Conservation (phyloP, 768 basidiomycete species). For the Hydnomerulius pinastri region DNA sequence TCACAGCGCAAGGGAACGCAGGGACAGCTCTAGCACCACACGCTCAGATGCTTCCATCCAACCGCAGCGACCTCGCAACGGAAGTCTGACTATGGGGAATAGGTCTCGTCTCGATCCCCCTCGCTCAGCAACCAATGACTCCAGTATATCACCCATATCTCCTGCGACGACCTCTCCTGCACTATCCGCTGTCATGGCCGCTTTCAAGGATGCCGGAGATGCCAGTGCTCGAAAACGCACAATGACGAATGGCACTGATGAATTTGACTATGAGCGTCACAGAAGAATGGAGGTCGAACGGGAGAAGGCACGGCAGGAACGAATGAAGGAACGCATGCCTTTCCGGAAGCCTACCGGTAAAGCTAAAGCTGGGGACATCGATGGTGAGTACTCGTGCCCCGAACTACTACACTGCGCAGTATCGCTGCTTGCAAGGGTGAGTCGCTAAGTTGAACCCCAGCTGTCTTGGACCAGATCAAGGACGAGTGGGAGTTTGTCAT, state of each 20-base stretch:
- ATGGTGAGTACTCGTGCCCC: constrained; percentile 72
- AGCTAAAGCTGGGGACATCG: constrained; percentile 77
- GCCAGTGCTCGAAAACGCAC: constrained; percentile 54
- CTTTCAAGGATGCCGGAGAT: constrained; percentile 60
- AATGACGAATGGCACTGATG: constrained; percentile 52
- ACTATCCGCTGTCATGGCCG: constrained; percentile 59
- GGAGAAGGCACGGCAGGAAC: constrained; percentile 66
- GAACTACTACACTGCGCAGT: neutral
- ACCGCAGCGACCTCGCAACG: constrained; percentile 34
- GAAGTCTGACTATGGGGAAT: constrained; percentile 19
- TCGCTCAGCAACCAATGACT: constrained; percentile 17
- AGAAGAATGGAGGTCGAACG: constrained; percentile 61
- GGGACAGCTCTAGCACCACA: constrained; percentile 54
- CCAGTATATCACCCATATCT: constrained; percentile 21
- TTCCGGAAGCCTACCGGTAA: constrained; percentile 54
- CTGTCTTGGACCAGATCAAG: constrained; percentile 81
- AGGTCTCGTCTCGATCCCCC: constrained; percentile 19
- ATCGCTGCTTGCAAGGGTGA: neutral
- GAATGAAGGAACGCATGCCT: constrained; percentile 68
- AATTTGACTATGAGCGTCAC: constrained; percentile 57
- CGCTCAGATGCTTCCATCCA: constrained; percentile 45
- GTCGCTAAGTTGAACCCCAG: constrained; percentile 38
- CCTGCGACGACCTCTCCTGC: constrained; percentile 45
- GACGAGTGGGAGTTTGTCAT: constrained; percentile 91
- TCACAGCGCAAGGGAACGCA: constrained; percentile 31